Percentiles rank a stretch among this genome's conserved stretches.
Conservation (phyloP, 2,329 filamentous ascomycete species). For the Monosporascus sp. region DNA sequence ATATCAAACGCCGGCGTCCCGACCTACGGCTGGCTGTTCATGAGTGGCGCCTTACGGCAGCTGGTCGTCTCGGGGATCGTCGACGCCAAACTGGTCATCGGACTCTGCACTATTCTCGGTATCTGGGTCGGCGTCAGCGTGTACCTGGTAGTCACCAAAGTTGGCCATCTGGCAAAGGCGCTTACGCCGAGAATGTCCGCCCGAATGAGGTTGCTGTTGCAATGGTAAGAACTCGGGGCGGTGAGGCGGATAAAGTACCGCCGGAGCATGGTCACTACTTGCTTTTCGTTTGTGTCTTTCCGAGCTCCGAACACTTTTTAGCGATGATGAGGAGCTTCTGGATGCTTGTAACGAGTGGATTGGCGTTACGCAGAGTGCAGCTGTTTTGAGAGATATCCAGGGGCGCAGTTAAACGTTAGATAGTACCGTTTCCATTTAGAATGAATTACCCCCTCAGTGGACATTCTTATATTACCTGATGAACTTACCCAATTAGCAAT, state of each 20-base stretch:
- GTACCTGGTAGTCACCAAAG: slow-evolving; percentile 45
- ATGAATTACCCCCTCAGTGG: no score
- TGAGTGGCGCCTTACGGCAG: slow-evolving; percentile 34
- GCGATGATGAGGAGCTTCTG: no score
- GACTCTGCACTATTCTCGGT: slow-evolving; percentile 39
- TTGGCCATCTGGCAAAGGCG: slow-evolving; percentile 30
- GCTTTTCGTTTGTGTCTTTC: background rate
- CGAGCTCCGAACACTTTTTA: no score
- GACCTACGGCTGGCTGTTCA: slow-evolving; percentile 38
- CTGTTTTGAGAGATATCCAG: no score
- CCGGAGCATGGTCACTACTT: no score
- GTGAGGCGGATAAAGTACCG: no score
- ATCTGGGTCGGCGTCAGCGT: slow-evolving; percentile 45
- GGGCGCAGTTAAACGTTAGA: no score
- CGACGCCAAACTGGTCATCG: slow-evolving; percentile 38
- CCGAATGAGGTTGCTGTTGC: slow-evolving; percentile 1
- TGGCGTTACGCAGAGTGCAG: no score
- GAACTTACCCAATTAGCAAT: no score
- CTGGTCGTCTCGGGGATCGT: slow-evolving; percentile 31
- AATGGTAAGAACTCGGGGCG: background rate
- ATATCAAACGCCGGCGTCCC: slow-evolving; percentile 19
- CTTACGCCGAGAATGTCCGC: slow-evolving; percentile 2
- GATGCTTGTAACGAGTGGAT: no score
- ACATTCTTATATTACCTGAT: no score
- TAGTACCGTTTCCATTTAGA: no score